These are phyloP conservation scores for Dothiorella sarmentorum DNA, from an alignment of 2,329 filamentous ascomycete species.

Conservation along the genomic window DNA sequence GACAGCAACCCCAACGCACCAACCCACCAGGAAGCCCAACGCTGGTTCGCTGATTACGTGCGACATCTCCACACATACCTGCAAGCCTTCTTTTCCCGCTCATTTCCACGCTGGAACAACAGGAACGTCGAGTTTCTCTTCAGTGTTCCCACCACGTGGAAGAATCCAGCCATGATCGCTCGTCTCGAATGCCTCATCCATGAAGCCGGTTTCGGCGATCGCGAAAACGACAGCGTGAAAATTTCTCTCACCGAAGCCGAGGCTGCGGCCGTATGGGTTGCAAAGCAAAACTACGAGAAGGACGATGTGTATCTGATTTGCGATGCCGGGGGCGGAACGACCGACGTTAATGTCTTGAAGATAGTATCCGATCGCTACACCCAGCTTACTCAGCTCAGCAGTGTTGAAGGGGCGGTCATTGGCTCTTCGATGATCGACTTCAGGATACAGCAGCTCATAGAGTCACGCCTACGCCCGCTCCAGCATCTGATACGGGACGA, in stretches of 20 bases:
- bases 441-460: neutral
- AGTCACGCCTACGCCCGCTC: neutral
- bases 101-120: slow-evolving; percentile 33
- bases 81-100: slow-evolving; percentile 27
- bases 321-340: slow-evolving; percentile 46
- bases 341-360: slow-evolving; percentile 4
- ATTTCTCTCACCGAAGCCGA: slow-evolving; percentile 48
- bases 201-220: slow-evolving; percentile 44
- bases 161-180: slow-evolving; percentile 45
- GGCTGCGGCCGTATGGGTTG: slow-evolving; percentile 44
- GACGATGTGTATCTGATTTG: slow-evolving; percentile 43
- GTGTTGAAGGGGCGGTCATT: slow-evolving; percentile 18
- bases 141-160: slow-evolving; percentile 53
- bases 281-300: slow-evolving; percentile 16
- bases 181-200: slow-evolving; percentile 44
- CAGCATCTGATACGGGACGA: neutral
- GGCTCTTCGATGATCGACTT: slow-evolving; percentile 18
- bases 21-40: neutral
- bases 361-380: neutral
- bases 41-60: slow-evolving; percentile 32
- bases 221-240: slow-evolving; percentile 29
- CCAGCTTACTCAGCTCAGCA: neutral
- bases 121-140: slow-evolving; percentile 45
- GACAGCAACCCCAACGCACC: neutral
- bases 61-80: slow-evolving; percentile 44